Evolutionary conservation across 148 eudicot genomes (phyloP).

Genomic region (Polygonum maritimum): DNA sequence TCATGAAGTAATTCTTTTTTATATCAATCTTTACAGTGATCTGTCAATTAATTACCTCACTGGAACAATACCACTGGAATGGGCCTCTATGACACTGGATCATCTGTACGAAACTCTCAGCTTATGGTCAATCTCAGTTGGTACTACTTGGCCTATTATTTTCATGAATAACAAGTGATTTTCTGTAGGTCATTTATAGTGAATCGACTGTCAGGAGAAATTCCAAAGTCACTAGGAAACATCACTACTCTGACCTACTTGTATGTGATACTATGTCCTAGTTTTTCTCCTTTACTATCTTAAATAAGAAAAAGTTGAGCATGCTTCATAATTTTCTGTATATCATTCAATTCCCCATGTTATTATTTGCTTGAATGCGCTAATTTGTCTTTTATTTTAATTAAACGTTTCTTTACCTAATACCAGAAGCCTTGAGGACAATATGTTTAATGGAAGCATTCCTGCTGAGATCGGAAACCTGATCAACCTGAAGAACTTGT

Average conservation of each 20-base stretch:
- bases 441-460: slow-evolving; percentile 33
- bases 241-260: slow-evolving; percentile 29
- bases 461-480: slow-evolving; percentile 45
- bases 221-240: slow-evolving; percentile 21
- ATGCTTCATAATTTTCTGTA: not conserved
- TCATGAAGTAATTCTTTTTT: not conserved
- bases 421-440: slow-evolving; percentile 40
- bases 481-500: slow-evolving; percentile 28
- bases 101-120: slow-evolving; percentile 18
- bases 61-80: slow-evolving; percentile 30
- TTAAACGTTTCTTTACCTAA: not conserved
- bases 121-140: not conserved
- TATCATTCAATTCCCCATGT: not conserved
- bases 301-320: not conserved
- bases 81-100: slow-evolving; percentile 24
- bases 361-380: not conserved
- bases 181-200: slow-evolving; percentile 18
- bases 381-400: not conserved
- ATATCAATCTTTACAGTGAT: slow-evolving; percentile 16
- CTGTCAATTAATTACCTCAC: slow-evolving; percentile 25
- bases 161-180: not conserved
- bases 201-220: slow-evolving; percentile 27
- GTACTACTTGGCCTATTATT: not conserved
- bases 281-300: not conserved
- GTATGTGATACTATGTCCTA: slow-evolving; percentile 19